A percentile compares a stretch with the other conserved stretches of the same genome.
phyloP scores from a whole-genome alignment of 495 filamentous ascomycete species.

The Neurospora sp. region DNA sequence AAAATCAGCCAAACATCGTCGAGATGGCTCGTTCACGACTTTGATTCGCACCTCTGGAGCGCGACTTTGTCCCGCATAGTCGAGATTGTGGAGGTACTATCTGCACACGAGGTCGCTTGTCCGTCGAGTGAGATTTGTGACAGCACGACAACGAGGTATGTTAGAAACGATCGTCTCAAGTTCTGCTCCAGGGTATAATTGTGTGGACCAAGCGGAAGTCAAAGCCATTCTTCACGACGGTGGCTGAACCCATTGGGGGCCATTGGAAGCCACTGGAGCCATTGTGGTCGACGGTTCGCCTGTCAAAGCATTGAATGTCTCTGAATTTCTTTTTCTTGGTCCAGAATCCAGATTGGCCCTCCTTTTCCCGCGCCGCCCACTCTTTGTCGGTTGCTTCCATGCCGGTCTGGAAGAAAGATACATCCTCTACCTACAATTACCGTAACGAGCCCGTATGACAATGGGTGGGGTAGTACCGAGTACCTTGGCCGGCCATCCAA shows the following conservation, averaged over 20 bases:
- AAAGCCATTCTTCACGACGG: background rate
- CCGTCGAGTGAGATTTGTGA: background rate
- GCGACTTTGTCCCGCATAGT: background rate
- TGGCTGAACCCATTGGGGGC: background rate
- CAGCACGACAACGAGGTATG: background rate
- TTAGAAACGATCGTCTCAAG: background rate
- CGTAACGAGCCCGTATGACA: background rate
- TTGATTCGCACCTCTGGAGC: conserved; percentile 12
- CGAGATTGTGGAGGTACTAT: background rate
- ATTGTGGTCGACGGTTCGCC: background rate
- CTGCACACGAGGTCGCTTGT: background rate
- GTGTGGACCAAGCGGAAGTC: background rate
- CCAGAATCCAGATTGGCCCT: background rate
- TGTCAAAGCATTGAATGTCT: background rate
- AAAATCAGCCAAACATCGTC: conserved; percentile 10
- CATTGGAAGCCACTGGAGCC: background rate
- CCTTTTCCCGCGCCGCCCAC: background rate
- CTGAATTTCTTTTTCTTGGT: background rate
- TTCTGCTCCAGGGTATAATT: background rate
- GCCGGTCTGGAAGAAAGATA: background rate
- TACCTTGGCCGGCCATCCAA: background rate
- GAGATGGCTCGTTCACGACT: conserved; percentile 9
- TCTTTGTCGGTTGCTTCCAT: background rate
- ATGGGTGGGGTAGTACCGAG: background rate
- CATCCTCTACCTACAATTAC: background rate